phyloP scores from a whole-genome alignment of 495 filamentous ascomycete genomes.

The Annulohypoxylon stygium region DNA sequence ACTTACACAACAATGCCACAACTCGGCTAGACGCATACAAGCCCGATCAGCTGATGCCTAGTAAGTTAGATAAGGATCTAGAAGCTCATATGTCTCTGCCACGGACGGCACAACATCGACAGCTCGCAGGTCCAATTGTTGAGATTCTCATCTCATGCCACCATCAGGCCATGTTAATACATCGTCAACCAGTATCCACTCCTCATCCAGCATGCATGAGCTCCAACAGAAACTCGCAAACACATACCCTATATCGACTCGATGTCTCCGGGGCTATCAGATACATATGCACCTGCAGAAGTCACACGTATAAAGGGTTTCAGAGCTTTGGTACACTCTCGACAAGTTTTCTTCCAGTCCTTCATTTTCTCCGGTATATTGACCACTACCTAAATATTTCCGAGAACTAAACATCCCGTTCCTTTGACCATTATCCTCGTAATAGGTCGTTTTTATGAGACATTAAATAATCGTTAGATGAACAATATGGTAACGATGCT shows the following conservation, averaged over 20 bases:
- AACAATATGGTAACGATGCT: slow-evolving; percentile 24
- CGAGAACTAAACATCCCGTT: background rate
- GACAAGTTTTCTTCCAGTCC: background rate
- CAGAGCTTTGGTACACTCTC: background rate
- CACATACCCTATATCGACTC: background rate
- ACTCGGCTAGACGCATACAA: background rate
- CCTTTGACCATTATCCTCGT: slow-evolving; percentile 13
- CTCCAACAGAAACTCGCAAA: background rate
- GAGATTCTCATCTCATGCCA: slow-evolving; percentile 23
- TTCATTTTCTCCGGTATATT: background rate
- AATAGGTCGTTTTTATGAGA: slow-evolving; percentile 9
- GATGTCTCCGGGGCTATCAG: background rate
- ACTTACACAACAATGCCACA: background rate
- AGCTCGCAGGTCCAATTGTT: background rate
- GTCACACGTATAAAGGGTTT: background rate
- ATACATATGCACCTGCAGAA: background rate
- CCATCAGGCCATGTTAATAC: slow-evolving; percentile 16
- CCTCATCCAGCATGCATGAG: background rate
- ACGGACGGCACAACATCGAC: background rate
- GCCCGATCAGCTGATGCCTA: background rate
- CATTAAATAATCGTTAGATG: slow-evolving; percentile 31
- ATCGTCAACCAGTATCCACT: background rate
- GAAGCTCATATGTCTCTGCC: background rate
- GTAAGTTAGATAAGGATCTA: background rate
- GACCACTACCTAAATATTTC: slow-evolving; percentile 1